Base-by-base conservation (phyloP, 2,329 filamentous ascomycete genomes). In the Cladosporium sp. region DNA sequence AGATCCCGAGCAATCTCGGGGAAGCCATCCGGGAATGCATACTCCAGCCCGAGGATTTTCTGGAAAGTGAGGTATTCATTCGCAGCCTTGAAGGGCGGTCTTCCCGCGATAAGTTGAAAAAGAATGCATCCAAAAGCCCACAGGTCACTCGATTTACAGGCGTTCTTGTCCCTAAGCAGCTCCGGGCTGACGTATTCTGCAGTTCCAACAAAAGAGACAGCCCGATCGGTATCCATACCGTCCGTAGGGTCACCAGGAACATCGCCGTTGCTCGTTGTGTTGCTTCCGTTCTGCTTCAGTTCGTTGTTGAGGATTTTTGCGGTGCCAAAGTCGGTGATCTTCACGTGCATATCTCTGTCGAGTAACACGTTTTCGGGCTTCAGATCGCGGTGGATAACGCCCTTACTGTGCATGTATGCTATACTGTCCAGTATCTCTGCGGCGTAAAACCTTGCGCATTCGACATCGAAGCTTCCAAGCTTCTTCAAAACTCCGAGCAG, bases 71-170 rank as follows among this genome's bases (percentile, higher is more conserved):
- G 82, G 68, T 97, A 99, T 71, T 99, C 94, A 65, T 96, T 97
- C 13, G 83, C 89, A 39, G 89, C 94, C 73, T 99, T 99, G 79
- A 99, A 99, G 0, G 94, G 94, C 5, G 94, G 94, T 60, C 94
- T 82, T n/a, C 94, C 94, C n/a, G 90, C 89, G 34, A 99, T 79
- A 24, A 99, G 82, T 73, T 99, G 94, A 72, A 96, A 99, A 62
- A 99, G 86, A 66, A 99, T 99, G 76, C 94, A 99, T 9, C 94
- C 94, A 77, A 96, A 99, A 2, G 94, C 94, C 94, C 94, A 99
- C 50, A 99, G 75, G 74, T 99, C 94, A 73, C 94, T 97, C 42
- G 93, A 90, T 76, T 97, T 99, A 78, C 93, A 97, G 19, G 93
- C 94, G 68, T 90, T 95, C 77, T 97, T 97, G 69, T 96, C 91